Conservation (phyloP, 257 asterid genomes). For the Nicotiana paniculata region DNA sequence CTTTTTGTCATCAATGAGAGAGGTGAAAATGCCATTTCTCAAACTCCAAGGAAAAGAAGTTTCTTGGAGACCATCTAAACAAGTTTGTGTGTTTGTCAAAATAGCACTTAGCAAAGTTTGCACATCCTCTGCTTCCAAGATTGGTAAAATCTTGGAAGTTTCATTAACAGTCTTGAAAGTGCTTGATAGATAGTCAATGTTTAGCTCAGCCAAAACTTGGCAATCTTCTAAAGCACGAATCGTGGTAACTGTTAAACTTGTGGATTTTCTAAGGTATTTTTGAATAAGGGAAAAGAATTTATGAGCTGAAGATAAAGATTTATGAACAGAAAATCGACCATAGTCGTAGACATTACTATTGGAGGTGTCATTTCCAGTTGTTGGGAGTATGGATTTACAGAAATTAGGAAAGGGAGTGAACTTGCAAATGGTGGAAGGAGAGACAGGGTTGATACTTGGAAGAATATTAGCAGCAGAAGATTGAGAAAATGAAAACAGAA, state of each 20-base stretch:
- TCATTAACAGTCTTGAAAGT: background rate
- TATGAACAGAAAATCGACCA: constrained; percentile 12
- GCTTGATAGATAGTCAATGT: constrained; percentile 5
- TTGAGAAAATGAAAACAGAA: background rate
- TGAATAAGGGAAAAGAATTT: background rate
- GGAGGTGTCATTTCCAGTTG: constrained; percentile 8
- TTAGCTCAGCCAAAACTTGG: constrained; percentile 7
- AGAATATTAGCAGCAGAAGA: background rate
- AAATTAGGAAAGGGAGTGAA: constrained; percentile 15
- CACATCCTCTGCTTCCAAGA: background rate
- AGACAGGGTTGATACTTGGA: background rate
- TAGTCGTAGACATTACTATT: constrained; percentile 8
- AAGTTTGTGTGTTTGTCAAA: constrained; percentile 24
- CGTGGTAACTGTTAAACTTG: background rate
- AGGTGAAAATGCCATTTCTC: background rate
- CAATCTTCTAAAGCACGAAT: constrained; percentile 19
- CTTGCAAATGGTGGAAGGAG: constrained; percentile 12
- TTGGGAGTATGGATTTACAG: constrained; percentile 7
- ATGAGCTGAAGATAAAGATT: background rate
- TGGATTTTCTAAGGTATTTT: background rate
- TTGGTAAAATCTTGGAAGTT: constrained; percentile 2
- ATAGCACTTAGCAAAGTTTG: constrained; percentile 24
- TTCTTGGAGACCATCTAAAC: constrained; percentile 19
- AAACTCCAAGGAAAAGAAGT: constrained; percentile 1
- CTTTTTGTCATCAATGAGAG: constrained; percentile 5